phyloP scores from a whole-genome alignment of 768 basidiomycete species.

The Naematelia aurantialba region DNA sequence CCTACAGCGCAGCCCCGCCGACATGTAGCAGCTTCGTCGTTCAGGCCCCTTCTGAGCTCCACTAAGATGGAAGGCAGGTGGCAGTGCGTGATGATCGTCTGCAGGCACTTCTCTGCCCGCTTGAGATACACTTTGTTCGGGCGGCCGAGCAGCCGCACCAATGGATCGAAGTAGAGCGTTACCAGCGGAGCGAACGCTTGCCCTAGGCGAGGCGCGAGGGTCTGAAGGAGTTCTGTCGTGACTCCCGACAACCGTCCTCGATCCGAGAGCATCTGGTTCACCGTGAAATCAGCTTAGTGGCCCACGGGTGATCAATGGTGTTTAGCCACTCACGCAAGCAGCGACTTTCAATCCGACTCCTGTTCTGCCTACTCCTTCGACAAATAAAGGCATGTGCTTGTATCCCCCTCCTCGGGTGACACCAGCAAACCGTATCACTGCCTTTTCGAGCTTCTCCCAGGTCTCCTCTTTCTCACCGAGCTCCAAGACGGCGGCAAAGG shows the following conservation, averaged over 20 bases:
- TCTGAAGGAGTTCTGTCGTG: conserved; percentile 49
- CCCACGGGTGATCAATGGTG: background rate
- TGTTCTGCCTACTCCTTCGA: conserved; percentile 45
- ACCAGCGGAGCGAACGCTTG: conserved; percentile 49
- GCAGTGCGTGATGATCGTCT: conserved; percentile 50
- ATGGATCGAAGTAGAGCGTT: conserved; percentile 49
- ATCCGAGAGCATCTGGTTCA: conserved; percentile 46
- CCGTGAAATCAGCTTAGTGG: background rate
- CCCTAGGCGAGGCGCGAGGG: conserved; percentile 50
- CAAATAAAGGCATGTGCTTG: conserved; percentile 38
- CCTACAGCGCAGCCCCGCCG: conserved; percentile 37
- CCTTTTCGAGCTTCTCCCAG: conserved; percentile 53
- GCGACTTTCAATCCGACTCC: conserved; percentile 43
- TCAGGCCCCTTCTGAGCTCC: conserved; percentile 43
- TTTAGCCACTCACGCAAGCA: conserved; percentile 40
- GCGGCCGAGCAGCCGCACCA: conserved; percentile 50
- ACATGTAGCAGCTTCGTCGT: conserved; percentile 46
- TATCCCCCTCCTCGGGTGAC: conserved; percentile 52
- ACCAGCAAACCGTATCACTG: conserved; percentile 51
- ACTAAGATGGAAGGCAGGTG: conserved; percentile 45
- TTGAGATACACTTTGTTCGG: conserved; percentile 53
- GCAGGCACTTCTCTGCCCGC: conserved; percentile 48
- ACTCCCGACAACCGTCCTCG: conserved; percentile 46
- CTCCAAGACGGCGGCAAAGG: conserved; percentile 37
- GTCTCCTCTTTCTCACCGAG: conserved; percentile 52